Evolutionary conservation across 2,329 filamentous ascomycete genomes (phyloP).

Genomic region (Phyllachora maydis): DNA sequence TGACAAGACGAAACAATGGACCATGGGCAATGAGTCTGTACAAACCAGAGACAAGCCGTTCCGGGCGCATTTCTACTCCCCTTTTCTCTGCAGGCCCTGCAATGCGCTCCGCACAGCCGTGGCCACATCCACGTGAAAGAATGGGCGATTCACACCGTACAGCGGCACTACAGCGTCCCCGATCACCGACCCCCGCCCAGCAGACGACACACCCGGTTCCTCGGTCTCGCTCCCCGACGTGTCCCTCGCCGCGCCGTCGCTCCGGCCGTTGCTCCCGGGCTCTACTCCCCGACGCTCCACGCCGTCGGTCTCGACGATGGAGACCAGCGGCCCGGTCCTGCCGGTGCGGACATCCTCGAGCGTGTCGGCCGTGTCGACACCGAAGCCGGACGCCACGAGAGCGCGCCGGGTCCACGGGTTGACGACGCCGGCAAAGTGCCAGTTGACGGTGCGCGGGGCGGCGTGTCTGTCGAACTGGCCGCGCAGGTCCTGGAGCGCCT

Average conservation of each 20-base stretch:
- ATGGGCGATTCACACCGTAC: constrained; percentile 6
- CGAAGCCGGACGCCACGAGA: constrained; percentile 33
- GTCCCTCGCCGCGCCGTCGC: no score
- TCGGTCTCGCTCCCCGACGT: no score
- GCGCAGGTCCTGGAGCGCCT: constrained; percentile 33
- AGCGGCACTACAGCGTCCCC: constrained; percentile 1
- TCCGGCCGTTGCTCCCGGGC: background rate
- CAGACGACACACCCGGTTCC: background rate
- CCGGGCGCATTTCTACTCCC: no score
- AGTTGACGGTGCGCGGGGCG: constrained; percentile 22
- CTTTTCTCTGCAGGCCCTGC: no score
- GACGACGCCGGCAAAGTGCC: constrained; percentile 30
- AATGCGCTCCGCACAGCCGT: no score
- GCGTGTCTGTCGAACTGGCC: constrained; percentile 32
- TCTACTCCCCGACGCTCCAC: background rate
- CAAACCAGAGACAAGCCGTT: no score
- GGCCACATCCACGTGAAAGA: constrained; percentile 8
- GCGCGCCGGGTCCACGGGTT: constrained; percentile 37
- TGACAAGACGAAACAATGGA: no score
- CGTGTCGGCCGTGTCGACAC: constrained; percentile 10
- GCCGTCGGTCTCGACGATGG: constrained; percentile 8
- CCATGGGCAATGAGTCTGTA: no score
- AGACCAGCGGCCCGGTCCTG: constrained; percentile 11
- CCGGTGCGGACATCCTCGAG: constrained; percentile 8
- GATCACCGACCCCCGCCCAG: background rate